Base-by-base conservation (phyloP, 345 rosid species). In the Eucalyptus marginata region DNA sequence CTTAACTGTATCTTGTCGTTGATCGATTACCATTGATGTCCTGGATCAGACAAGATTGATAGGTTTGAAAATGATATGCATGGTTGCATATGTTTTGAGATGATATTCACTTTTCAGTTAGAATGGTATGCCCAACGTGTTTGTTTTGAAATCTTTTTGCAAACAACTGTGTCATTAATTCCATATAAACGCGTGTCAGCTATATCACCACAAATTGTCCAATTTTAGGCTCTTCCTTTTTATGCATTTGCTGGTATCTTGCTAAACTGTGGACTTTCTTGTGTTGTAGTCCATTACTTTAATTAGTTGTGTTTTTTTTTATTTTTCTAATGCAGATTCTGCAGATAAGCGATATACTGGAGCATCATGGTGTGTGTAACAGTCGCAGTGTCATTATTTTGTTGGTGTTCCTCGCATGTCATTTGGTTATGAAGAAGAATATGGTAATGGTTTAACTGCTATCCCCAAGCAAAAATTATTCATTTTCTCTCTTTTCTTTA, bases 261-360 rank as follows among this genome's bases (percentile, higher is more conserved):
- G 84, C 47, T 76, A 40, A 29, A 40, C 47, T 6, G 24, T 51
- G 66, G 49, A 31, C 6, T 18, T 86, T 86, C 43, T 31, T 86
- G 27, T 86, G 66, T 18, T 27, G 33, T 15, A 50, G 40, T 49
- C 36, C 44, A 25, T 86, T 86, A 9, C 81, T 71, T 33, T 71
- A 25, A 86, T 50, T 25, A 54, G 87, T 36, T 5, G 40, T 5
- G 14, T 49, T 36, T 49, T 36, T 47, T 46, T 51, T 49, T 43
- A 86, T 86, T 86, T 50, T 66, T 29, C 17, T 76, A 20, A 31
- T 91, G 79, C 93, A 97, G 99, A 96, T 97, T 92, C 91, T 97
- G 90, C 96, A 97, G 91, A 94, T 94, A 90, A 93, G 99, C 92
- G 99, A 97, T 88, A 92, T 97, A 92, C 95, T 96, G 90, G 99